Base-by-base conservation (phyloP, 106 monocot species). In the Platanthera guangdongensis region DNA sequence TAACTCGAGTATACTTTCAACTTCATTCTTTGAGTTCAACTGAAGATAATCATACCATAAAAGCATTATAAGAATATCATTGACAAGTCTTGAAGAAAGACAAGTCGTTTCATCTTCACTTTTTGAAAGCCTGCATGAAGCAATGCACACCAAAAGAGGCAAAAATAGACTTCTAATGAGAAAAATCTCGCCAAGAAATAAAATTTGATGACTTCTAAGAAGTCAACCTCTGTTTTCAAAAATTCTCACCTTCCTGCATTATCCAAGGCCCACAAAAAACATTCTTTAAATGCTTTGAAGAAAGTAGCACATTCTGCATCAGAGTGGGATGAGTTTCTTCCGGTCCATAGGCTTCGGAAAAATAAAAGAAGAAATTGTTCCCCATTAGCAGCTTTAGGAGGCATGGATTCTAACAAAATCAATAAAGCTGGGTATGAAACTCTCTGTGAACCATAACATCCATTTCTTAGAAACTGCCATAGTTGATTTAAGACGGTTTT, bases 361-460 rank as follows among this genome's bases (percentile, higher is more conserved):
- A 93, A 93, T 39, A 83, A 80, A 25, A 87, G 73, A 68, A 88
- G 19, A 82, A 93, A 93, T 72, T 84, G 75, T 74, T 96, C 85
- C 15, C 72, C 78, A 55, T 55, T 57, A 32, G 79, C 86, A 21
- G 77, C 75, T 76, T 86, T 72, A 78, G 79, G 64, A 84, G 96
- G 96, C 50, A 93, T 53, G 2, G 87, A 84, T 74, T 91, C 84
- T 57, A 96, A 80, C 55, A 96, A 88, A 53, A 82, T 57, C 78
- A 92, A 69, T 63, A 96, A 81, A 74, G 80, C 82, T 47, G 96
- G 90, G 76, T 87, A 96, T 16, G 96, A 93, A 62, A 88, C 79
- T 77, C 80, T 79, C 19, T 86, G 85, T 76, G 96, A 96, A 50
- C 96, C 96, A 77, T 93, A 93, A 71, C 88, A 96, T 19, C 91